A percentile compares a stretch with the other conserved stretches of the same genome.
phyloP scores from a whole-genome alignment of 805 yeast genomes.

The Candida ulmi region DNA sequence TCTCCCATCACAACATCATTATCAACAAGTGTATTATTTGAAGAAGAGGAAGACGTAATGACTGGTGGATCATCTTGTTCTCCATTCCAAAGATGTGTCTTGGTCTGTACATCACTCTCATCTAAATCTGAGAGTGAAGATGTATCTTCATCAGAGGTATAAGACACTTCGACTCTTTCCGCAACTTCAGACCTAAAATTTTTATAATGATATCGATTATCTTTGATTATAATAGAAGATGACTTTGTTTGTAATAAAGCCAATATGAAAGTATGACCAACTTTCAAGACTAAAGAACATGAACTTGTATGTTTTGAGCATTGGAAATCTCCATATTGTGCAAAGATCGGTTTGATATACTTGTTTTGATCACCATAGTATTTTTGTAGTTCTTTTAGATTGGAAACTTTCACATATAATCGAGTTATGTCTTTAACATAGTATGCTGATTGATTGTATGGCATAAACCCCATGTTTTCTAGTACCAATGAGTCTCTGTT shows the following conservation, averaged over 20 bases:
- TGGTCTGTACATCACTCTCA: no score
- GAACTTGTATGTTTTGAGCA: not conserved
- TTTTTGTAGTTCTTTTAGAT: no score
- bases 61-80: no score
- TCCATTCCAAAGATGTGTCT: no score
- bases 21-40: no score
- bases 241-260: not conserved
- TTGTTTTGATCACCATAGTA: not conserved
- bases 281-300: not conserved
- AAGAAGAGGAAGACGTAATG: no score
- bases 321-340: slow-evolving; percentile 1
- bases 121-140: no score
- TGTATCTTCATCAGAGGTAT: not conserved
- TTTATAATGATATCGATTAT: not conserved
- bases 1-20: no score
- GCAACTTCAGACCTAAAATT: not conserved
- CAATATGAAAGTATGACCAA: not conserved
- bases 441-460: not conserved
- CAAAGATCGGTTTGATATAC: slow-evolving; percentile 1
- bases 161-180: not conserved
- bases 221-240: not conserved
- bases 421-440: not conserved
- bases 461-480: not conserved
- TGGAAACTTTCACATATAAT: not conserved
- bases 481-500: no score